phyloP scores from a whole-genome alignment of 192 early-diverging fungal genomes.

The Backusella circina region DNA sequence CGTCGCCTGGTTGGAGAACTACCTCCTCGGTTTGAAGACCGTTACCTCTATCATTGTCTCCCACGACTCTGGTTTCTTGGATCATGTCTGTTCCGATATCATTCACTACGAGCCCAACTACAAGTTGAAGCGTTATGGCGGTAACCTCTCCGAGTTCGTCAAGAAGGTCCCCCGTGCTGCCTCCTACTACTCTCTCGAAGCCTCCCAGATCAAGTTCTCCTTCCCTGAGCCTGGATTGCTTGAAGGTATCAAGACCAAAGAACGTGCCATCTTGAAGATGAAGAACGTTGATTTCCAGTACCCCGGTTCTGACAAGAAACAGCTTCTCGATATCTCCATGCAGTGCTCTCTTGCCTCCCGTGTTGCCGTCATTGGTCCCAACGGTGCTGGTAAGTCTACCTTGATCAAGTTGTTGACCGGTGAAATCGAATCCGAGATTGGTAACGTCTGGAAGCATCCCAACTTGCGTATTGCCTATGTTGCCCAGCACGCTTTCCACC shows the following conservation, averaged over 20 bases:
- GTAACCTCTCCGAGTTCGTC: conserved; percentile 80
- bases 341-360: conserved; percentile 71
- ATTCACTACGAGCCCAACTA: conserved; percentile 74
- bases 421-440: conserved; percentile 66
- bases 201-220: conserved; percentile 56
- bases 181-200: conserved; percentile 74
- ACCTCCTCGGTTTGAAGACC: conserved; percentile 62
- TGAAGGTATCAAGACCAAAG: conserved; percentile 70
- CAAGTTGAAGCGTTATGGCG: conserved; percentile 76
- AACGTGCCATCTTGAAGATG: conserved; percentile 78
- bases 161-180: conserved; percentile 70
- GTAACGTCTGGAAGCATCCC: conserved; percentile 79
- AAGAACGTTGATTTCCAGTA: conserved; percentile 68
- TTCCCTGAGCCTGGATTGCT: conserved; percentile 77
- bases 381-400: conserved; percentile 71
- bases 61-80: conserved; percentile 84
- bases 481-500: conserved; percentile 85
- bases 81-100: conserved; percentile 77
- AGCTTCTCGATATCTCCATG: conserved; percentile 58
- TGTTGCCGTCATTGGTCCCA: conserved; percentile 76
- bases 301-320: conserved; percentile 59
- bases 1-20: conserved; percentile 62
- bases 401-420: conserved; percentile 76
- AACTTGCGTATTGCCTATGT: conserved; percentile 85
- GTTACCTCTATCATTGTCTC: conserved; percentile 84